Evolutionary conservation across 495 filamentous ascomycete genomes (phyloP).

Genomic region (Wilcoxina mikolae): DNA sequence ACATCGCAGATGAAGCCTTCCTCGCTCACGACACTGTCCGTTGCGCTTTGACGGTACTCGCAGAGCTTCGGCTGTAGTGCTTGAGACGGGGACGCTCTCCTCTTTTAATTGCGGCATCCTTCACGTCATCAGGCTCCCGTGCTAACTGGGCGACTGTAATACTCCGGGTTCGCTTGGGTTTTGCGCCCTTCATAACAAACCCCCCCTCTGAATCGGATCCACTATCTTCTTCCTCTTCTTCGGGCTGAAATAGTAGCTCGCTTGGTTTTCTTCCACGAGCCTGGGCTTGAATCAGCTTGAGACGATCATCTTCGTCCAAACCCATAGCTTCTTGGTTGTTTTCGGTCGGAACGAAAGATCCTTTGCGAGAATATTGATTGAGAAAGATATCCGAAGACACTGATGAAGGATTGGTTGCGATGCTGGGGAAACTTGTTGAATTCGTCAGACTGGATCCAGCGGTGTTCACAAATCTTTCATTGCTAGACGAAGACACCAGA

Average conservation of each 20-base stretch:
- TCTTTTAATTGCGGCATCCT: constrained; percentile 7
- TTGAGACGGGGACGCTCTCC: constrained; percentile 2
- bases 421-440: constrained; percentile 26
- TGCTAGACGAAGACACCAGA: constrained; percentile 23
- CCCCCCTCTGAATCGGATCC: constrained; percentile 22
- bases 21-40: too few species aligned
- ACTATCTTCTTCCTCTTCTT: constrained; percentile 19
- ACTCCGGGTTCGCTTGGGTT: constrained; percentile 14
- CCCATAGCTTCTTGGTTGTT: constrained; percentile 15
- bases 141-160: constrained; percentile 13
- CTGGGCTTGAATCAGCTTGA: constrained; percentile 16
- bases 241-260: constrained; percentile 18
- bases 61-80: not conserved
- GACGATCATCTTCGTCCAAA: constrained; percentile 18
- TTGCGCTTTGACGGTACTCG: too few species aligned
- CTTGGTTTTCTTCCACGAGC: not conserved
- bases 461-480: constrained; percentile 25
- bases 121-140: constrained; percentile 11
- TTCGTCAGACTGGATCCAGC: constrained; percentile 28
- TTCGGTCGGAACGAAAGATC: constrained; percentile 11
- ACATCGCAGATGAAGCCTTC: too few species aligned
- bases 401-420: constrained; percentile 25
- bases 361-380: constrained; percentile 23
- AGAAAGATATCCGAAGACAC: constrained; percentile 23
- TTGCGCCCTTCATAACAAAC: constrained; percentile 16